Evolutionary conservation across 352 stramenopile genomes (phyloP).

Genomic region (Peronospora destructor): DNA sequence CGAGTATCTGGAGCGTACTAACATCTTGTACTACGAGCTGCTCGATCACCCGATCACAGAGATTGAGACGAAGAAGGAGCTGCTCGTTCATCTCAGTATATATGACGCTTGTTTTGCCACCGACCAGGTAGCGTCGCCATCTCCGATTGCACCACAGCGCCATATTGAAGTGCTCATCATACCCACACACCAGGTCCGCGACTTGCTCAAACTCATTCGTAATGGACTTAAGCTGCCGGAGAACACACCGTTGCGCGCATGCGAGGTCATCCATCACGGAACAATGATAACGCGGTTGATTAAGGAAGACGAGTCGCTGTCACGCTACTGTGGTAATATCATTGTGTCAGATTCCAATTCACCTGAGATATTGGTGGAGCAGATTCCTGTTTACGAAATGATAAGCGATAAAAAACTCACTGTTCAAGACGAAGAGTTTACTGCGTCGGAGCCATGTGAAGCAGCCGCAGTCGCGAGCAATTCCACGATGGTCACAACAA

Average conservation of each 20-base stretch:
- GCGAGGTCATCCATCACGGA: constrained; percentile 55
- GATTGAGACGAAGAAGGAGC: constrained; percentile 80
- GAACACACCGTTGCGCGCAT: constrained; percentile 42
- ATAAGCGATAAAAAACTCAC: constrained; percentile 4
- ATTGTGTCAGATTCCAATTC: constrained; percentile 32
- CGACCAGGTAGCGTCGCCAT: constrained; percentile 25
- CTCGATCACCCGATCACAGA: constrained; percentile 70
- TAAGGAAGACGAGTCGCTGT: constrained; percentile 31
- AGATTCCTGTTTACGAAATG: constrained; percentile 31
- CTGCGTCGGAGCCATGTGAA: background rate
- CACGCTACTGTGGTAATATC: constrained; percentile 39
- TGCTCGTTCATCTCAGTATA: constrained; percentile 65
- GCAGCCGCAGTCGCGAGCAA: background rate
- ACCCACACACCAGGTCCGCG: constrained; percentile 37
- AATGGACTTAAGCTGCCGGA: constrained; percentile 36
- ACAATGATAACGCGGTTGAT: constrained; percentile 48
- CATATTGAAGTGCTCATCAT: constrained; percentile 62
- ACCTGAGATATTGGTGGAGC: constrained; percentile 52
- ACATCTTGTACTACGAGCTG: constrained; percentile 67
- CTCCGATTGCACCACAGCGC: constrained; percentile 23
- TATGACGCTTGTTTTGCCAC: constrained; percentile 67
- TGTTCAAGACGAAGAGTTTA: background rate
- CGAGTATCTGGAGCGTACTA: constrained; percentile 65
- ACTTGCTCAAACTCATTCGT: constrained; percentile 49
- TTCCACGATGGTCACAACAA: background rate